These are phyloP conservation scores for Raddia guianensis DNA, from an alignment of 176 grass and related monocot species.

Conservation along the genomic window DNA sequence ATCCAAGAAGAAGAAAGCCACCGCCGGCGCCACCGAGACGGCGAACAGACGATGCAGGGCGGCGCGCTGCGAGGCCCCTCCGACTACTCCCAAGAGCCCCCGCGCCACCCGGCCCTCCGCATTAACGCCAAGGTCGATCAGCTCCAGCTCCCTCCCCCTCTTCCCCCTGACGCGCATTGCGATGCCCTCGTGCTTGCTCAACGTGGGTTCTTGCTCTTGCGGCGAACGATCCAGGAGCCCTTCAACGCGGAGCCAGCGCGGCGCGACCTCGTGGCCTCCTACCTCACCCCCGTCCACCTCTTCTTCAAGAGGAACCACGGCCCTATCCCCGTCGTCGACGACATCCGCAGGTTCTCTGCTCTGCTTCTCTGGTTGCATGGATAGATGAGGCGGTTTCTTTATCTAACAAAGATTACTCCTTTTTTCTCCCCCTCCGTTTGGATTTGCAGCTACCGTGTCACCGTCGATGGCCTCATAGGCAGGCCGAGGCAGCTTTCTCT, in stretches of 20 bases:
- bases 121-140: constrained; percentile 67
- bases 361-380: neutral
- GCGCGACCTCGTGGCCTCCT: constrained; percentile 47
- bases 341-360: constrained; percentile 31
- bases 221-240: constrained; percentile 48
- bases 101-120: constrained; percentile 63
- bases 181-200: too few relatives aligned
- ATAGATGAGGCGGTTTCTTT: neutral
- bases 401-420: neutral
- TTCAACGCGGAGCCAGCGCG: constrained; percentile 78
- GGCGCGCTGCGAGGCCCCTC: constrained; percentile 49
- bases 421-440: neutral
- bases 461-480: constrained; percentile 54
- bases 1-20: neutral
- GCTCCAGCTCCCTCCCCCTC: too few relatives aligned
- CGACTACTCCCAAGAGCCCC: constrained; percentile 65
- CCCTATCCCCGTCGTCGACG: constrained; percentile 67
- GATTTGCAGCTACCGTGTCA: constrained; percentile 54
- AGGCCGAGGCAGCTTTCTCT: constrained; percentile 48
- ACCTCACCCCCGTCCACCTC: constrained; percentile 67
- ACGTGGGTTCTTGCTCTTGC: neutral
- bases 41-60: constrained; percentile 37
- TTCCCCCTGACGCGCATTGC: too few relatives aligned
- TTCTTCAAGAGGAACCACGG: constrained; percentile 88
- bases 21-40: too few relatives aligned